Conservation (phyloP, 495 filamentous ascomycete genomes). For the Penicillium ochrochloron region DNA sequence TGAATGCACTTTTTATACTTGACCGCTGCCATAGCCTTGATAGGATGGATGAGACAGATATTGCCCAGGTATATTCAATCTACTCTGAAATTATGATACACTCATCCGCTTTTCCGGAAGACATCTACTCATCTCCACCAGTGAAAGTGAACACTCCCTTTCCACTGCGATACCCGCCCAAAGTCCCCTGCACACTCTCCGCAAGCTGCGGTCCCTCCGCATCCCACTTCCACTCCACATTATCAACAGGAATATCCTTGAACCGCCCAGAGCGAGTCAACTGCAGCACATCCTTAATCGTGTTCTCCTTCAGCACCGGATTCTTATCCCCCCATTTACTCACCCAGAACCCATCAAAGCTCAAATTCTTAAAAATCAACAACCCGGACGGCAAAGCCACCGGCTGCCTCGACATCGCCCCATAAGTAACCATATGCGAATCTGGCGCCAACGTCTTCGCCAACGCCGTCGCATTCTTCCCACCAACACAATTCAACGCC, state of each 20-base stretch:
- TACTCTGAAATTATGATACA: constrained; percentile 19
- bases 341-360: constrained; percentile 93
- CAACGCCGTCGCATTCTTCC: constrained; percentile 73
- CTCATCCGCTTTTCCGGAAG: not conserved
- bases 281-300: constrained; percentile 79
- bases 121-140: constrained; percentile 40
- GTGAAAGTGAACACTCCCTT: constrained; percentile 91
- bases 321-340: constrained; percentile 83
- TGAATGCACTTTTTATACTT: not conserved
- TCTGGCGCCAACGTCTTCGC: constrained; percentile 67
- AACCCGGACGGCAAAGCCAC: constrained; percentile 75
- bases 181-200: constrained; percentile 72
- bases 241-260: constrained; percentile 76
- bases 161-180: constrained; percentile 77
- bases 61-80: constrained; percentile 1
- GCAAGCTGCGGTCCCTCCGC: constrained; percentile 66
- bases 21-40: not conserved
- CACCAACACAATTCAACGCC: constrained; percentile 94
- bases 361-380: constrained; percentile 88
- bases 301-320: constrained; percentile 72
- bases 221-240: constrained; percentile 79
- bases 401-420: constrained; percentile 89
- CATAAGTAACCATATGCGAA: constrained; percentile 88
- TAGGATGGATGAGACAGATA: not conserved
- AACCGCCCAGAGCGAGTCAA: constrained; percentile 76